Base-by-base conservation (phyloP, 805 yeast genomes). In the Jamesozyma jinghongensis region DNA sequence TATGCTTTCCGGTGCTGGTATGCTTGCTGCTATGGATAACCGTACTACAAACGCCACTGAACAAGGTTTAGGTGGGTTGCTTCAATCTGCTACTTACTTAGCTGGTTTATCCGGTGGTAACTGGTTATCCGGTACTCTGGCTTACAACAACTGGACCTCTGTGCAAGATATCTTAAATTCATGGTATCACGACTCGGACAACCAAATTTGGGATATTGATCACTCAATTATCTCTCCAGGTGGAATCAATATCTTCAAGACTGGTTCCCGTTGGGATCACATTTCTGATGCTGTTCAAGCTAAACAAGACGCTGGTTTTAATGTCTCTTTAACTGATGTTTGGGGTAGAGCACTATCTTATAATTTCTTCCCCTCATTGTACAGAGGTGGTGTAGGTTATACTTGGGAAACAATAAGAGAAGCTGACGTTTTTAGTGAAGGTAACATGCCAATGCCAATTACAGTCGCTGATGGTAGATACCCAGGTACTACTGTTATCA, bases 41-140 rank as follows among this genome's bases (percentile, higher is more conserved):
- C 68, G 94, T 49, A 79, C 92, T 2, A 62, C 54, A 7, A 73
- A 70, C 41, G 70, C 77, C 12, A 67, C 76, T 3, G 64, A 63
- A 20, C 67, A 69, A 4, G 81, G 83, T 12, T 59, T 85, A 32
- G 88, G 90, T 27, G 94, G 95, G 4, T 61, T 86, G 19, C 62
- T 85, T 29, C 86, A 82, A 52, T 65, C 82, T 5, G 56, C 85
- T 1, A 74, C 83, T 11, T 86, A 87, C 54, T 59, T 86, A 4
- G 65, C 85, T 4, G 94, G 90, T 7, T 70, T 85, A 29, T 79
- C 88, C 13, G 95, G 95, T 26, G 95, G 95, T 20, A 73, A 83
- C 12, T 85, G 94, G 94, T 66, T 84, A 37, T 67, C 85, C 20
- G 81, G 85, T 1, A 72, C 88, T 8, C 60, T 85, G 25, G 76